Evolutionary conservation across 2,329 filamentous ascomycete genomes (phyloP), one percentile per base, ranked within the genome.

Genomic region (Phialophora tarda): DNA sequence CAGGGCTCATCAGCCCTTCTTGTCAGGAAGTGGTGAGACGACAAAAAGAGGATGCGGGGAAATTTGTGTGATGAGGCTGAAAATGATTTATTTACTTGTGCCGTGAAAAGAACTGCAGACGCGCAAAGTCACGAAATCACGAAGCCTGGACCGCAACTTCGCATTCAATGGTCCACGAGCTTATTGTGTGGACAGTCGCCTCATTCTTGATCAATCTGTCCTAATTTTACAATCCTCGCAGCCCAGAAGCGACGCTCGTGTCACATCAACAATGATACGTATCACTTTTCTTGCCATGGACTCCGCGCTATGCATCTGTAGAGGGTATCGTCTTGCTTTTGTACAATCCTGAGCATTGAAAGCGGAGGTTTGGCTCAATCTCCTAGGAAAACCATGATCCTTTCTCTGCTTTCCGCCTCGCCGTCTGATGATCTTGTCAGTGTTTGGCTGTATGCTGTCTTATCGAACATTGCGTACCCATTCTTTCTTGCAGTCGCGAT

Each of bases 401-500:
- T 34, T 50, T 62, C 50, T 70, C 59, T 14, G 66, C 64, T 65
- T 71, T 69, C 38, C 64, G 59, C 59, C 64, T 67, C 11, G 64
- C 63, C 58, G 63, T 68, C 68, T 68, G n/a, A 26, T 12, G 10
- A 30, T 23, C 24, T n/a, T 47, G 56, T 66, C 28, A 64, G 59
- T 24, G 28, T 56, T 8, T 59, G n/a, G 8, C 23, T 1, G 26
- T 11, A 23, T 10, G 38, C 23, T 7, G 38, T 47, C 28, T 23
- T 17, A 6, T 24, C 21, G 28, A 38, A n/a, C n/a, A 51, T 56
- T 57, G 80, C 86, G 74, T 84, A 97, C 93, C 93, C 93, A 97
- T 82, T 89, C 86, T 81, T 96, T 93, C 79, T 97, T 97, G 80
- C 94, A 98, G 69, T 96, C 92, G 66, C 93, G 88, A 78, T 97